Base-by-base conservation (phyloP, 768 basidiomycete species). In the Roridomyces roridus region DNA sequence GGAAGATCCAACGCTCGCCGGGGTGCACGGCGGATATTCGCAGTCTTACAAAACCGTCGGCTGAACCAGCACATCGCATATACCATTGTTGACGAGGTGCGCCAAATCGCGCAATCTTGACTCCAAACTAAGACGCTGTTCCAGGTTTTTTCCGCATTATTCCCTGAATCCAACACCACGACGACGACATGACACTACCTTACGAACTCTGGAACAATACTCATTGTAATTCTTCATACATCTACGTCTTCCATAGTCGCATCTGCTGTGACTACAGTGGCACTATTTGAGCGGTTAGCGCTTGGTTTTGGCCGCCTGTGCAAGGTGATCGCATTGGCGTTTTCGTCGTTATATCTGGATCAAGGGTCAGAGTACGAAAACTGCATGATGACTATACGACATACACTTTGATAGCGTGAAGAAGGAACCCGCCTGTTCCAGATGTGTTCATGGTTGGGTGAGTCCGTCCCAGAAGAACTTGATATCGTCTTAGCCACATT, bases 1-100 rank as follows among this genome's bases (percentile, higher is more conserved):
- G 97, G 97, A n/a, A 84, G 95, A 26, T 89, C 92, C 4, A 98
- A 99, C 68, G 95, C 96, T 17, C 85, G 95, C 12, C 83, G 95
- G 39, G 97, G 96, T 15, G 95, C 96, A 9, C 82, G 94, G 36
- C 82, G 94, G 45, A 91, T 97, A 57, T 98, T 98, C 70, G 88
- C 94, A 5, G 94, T 96, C 2, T 69, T 98, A 39, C 97, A 99
- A 72, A 97, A 98, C 68, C 84, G 87, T 43, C 85, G 96, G n/a
- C 78, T 98, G 28, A 97, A 96, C 71, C 94, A 96, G 67, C 95
- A 97, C 68, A 87, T 98, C 50, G 83, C 87, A 15, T 92, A 97
- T 68, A 92, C 86, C 34, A 83, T 97, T 50, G 74, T 94, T 24
- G 96, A 98, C 61, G 96, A 98, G 84, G 95, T 96, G 52, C 36